A percentile compares a stretch with the other conserved stretches of the same genome.
Conservation (phyloP, 306 rosid species). For the Castanea sativa region DNA sequence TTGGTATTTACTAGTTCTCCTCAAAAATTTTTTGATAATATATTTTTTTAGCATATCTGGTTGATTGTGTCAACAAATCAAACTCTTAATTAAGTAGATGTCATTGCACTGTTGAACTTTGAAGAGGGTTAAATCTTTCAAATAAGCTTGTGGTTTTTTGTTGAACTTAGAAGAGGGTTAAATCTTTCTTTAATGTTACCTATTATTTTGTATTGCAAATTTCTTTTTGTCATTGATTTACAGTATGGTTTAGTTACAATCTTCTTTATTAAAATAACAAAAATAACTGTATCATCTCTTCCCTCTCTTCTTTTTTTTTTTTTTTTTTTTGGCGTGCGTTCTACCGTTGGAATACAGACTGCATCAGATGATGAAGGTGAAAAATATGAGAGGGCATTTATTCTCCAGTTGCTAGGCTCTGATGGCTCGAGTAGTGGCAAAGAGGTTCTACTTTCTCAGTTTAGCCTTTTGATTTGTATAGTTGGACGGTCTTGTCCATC, state of each 20-base stretch:
- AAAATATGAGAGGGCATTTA: constrained; percentile 78
- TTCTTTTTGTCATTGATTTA: not conserved
- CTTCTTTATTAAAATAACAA: constrained; percentile 14
- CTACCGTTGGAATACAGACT: constrained; percentile 45
- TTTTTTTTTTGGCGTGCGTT: constrained; percentile 3
- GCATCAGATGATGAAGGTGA: constrained; percentile 71
- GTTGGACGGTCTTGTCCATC: not conserved
- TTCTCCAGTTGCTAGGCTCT: constrained; percentile 65
- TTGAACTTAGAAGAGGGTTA: not conserved
- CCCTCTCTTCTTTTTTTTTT: too few relatives aligned
- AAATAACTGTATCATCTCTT: not conserved
- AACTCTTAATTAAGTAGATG: not conserved
- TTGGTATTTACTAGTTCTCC: not conserved
- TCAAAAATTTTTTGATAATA: not conserved
- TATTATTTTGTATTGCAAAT: not conserved
- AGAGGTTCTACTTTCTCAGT: constrained; percentile 60
- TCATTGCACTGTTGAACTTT: not conserved
- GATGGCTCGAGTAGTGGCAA: constrained; percentile 54
- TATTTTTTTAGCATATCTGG: not conserved
- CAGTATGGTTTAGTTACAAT: constrained; percentile 2
- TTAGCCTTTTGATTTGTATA: constrained; percentile 8
- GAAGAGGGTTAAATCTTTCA: not conserved
- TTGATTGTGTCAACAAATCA: not conserved
- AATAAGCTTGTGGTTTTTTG: not conserved
- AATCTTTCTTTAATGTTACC: constrained; percentile 6